Evolutionary conservation across 2,329 filamentous ascomycete genomes (phyloP), one percentile per base, ranked within the genome.

Genomic region (Mollisiaceae sp.): DNA sequence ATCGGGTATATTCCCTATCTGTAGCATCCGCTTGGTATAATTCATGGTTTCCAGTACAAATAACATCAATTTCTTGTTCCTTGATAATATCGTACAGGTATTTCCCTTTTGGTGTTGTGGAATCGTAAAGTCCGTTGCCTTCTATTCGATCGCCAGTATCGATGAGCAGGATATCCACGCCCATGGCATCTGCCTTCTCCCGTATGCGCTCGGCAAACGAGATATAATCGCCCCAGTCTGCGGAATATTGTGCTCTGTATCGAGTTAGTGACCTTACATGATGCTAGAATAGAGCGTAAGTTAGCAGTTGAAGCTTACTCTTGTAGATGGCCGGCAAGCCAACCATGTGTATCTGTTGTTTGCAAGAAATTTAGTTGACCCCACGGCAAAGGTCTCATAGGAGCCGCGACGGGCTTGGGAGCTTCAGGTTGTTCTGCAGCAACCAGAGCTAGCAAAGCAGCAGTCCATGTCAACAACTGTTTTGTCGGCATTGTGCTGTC

Each of bases 301-400:
- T 9, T 12, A 57, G 24, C 24, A 22, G 8, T 18, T 36, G 8
- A 47, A 24, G 58, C 85, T 75, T 81, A 93, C 89, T 99, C 95
- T 81, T 94, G 90, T 5, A 98, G 80, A 82, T 99, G 95, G 1
- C 95, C 95, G 11, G 88, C 93, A 75, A 96, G 89, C 95, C 95
- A 99, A 73, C 95, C 94, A 79, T 98, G 95, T 4, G 92, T 95
- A 77, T 98, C 91, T 47, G 95, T 98, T 0, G 95, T 98, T 75
- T 97, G 94, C n/a, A 99, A 80, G 78, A 97, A 96, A 82, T 98
- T 98, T 75, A 98, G 85, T 77, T 97, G 90, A n/a, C 91, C 94
- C 92, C 94, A 97, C 73, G 88, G 86, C 62, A 99, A 83, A 71
- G 93, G 86, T 74, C 94, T 89, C 79, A 98, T 86, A 55, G 93